A percentile compares a stretch with the other conserved stretches of the same genome.
Evolutionary conservation across 73 alveolate genomes (phyloP).

Genomic region (Paraurostyla sp.): DNA sequence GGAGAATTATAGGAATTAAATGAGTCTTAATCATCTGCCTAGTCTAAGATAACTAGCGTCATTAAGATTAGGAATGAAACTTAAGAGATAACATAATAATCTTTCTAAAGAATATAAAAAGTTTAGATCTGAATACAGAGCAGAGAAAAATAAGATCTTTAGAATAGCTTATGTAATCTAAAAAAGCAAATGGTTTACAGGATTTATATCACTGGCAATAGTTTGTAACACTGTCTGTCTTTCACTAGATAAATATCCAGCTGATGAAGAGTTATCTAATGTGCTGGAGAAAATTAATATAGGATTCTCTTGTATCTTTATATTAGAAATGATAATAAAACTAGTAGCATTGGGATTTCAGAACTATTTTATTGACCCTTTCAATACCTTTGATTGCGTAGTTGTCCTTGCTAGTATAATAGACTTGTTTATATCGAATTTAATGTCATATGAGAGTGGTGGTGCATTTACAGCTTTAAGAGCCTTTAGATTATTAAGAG

Average conservation of each 20-base stretch:
- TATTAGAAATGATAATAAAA: background rate
- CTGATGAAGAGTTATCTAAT: too few relatives aligned
- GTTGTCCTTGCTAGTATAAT: slow-evolving; percentile 80
- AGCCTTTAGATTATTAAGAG: too few relatives aligned
- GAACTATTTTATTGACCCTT: slow-evolving; percentile 31
- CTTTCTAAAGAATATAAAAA: background rate
- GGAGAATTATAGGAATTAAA: background rate
- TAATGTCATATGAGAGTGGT: too few relatives aligned
- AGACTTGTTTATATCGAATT: too few relatives aligned
- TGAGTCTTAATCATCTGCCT: background rate
- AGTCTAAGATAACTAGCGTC: slow-evolving; percentile 39
- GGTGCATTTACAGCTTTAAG: too few relatives aligned
- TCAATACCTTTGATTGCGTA: slow-evolving; percentile 64
- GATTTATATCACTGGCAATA: background rate
- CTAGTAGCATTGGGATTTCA: background rate
- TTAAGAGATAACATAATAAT: slow-evolving; percentile 12
- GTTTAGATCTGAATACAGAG: background rate
- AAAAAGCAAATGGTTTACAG: background rate
- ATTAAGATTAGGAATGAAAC: slow-evolving; percentile 16
- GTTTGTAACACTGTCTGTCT: background rate
- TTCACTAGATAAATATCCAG: background rate
- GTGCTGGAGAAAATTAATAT: background rate
- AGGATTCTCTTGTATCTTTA: background rate
- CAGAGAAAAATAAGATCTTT: slow-evolving; percentile 21
- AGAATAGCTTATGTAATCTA: background rate